These are phyloP conservation scores for Sporothrix dimorphospora DNA, from an alignment of 2,329 filamentous ascomycete genomes.

Conservation along the genomic window DNA sequence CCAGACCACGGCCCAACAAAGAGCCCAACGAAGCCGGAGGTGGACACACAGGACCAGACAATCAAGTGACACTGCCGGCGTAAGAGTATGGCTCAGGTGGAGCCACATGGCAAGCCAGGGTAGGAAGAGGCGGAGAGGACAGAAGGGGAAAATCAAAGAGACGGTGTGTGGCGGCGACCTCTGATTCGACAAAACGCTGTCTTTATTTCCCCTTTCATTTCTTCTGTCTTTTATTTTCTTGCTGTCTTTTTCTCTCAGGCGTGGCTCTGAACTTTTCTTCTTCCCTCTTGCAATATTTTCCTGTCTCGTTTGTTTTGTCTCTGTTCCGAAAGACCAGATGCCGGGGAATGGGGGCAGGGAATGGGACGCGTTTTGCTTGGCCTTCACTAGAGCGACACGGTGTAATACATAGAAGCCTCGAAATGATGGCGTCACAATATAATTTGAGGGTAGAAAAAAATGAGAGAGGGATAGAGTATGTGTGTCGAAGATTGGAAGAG, in stretches of 20 bases:
- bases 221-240: neutral
- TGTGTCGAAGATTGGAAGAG: neutral
- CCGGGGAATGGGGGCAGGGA: neutral
- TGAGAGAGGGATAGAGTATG: neutral
- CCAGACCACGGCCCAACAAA: neutral
- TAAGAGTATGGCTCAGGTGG: conserved; percentile 22
- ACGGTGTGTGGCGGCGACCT: conserved; percentile 21
- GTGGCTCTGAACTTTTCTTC: neutral
- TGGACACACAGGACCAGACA: conserved; percentile 17
- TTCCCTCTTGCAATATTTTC: neutral
- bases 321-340: neutral
- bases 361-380: neutral
- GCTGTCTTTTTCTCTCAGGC: neutral
- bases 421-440: neutral
- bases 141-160: conserved; percentile 18
- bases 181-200: conserved; percentile 9
- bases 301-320: neutral
- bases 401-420: conserved; percentile 21
- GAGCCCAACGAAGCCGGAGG: neutral
- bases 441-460: neutral
- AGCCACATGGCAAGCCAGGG: conserved; percentile 28
- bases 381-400: neutral
- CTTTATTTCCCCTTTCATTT: neutral
- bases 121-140: neutral
- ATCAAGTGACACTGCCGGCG: conserved; percentile 29